These are phyloP conservation scores for Paramecium caudatum DNA, from an alignment of 73 alveolate genomes.

Conservation along the genomic window DNA sequence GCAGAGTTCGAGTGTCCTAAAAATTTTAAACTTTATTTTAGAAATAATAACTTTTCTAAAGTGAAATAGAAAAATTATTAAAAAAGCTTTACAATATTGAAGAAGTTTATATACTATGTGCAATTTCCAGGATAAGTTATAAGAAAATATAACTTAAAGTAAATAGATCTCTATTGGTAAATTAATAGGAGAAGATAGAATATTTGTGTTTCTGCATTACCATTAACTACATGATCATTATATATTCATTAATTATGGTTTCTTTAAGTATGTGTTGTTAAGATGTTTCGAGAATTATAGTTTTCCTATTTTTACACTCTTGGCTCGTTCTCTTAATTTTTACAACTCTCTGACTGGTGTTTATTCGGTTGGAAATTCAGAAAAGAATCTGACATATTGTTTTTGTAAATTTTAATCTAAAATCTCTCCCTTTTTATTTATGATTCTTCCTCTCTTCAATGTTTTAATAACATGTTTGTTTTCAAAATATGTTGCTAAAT, in stretches of 20 bases:
- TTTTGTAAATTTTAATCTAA: conserved; percentile 9
- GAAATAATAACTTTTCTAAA: conserved; percentile 26
- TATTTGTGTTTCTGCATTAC: background rate
- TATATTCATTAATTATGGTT: background rate
- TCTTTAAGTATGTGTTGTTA: conserved; percentile 12
- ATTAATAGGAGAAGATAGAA: conserved; percentile 5
- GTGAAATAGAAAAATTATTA: background rate
- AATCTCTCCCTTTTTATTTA: background rate
- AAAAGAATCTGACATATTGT: conserved; percentile 1
- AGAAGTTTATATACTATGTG: background rate
- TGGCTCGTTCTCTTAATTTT: background rate
- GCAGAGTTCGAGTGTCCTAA: conserved; percentile 27
- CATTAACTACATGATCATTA: background rate
- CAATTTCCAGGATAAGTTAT: conserved; percentile 1
- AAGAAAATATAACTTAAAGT: background rate
- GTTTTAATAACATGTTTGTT: conserved; percentile 4
- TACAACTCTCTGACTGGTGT: background rate
- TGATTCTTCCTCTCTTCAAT: background rate
- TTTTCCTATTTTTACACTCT: background rate
- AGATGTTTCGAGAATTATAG: background rate
- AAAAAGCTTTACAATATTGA: background rate
- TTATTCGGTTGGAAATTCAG: conserved; percentile 18
- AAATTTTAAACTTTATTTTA: background rate
- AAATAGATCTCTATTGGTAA: background rate
- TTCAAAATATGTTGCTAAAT: conserved; percentile 20